phyloP scores from a whole-genome alignment of 352 stramenopile species.

The Pythium phragmitis region DNA sequence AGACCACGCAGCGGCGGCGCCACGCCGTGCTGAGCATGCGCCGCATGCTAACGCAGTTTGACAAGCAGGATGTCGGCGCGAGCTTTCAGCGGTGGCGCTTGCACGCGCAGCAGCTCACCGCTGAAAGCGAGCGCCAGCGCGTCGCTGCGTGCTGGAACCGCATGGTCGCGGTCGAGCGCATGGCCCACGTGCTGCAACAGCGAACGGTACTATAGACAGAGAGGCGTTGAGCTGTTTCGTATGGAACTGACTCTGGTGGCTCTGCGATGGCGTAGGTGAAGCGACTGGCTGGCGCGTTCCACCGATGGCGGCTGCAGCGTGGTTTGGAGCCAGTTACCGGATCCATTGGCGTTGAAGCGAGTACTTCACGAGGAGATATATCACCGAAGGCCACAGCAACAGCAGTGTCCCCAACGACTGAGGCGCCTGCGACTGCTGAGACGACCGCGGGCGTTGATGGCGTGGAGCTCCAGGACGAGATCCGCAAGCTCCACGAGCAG shows the following conservation, averaged over 20 bases:
- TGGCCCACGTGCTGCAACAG: constrained; percentile 44
- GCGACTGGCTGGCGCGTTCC: constrained; percentile 15
- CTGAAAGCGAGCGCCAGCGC: constrained; percentile 42
- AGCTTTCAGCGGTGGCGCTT: constrained; percentile 44
- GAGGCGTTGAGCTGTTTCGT: not conserved
- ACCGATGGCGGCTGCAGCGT: constrained; percentile 12
- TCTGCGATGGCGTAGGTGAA: constrained; percentile 18
- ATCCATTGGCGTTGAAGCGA: not conserved
- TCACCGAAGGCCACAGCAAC: not conserved
- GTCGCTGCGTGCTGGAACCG: constrained; percentile 62
- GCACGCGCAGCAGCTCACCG: constrained; percentile 36
- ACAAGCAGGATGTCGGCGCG: constrained; percentile 30
- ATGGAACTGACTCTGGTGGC: not conserved
- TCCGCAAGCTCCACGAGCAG: constrained; percentile 68
- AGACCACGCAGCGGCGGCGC: constrained; percentile 25
- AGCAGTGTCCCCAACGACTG: not conserved
- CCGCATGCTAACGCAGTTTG: constrained; percentile 36
- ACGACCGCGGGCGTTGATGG: not conserved
- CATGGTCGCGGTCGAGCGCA: constrained; percentile 61
- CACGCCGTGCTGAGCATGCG: constrained; percentile 47
- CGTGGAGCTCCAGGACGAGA: constrained; percentile 56
- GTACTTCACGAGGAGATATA: not conserved
- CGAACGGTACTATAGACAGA: constrained; percentile 28
- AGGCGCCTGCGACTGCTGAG: not conserved
- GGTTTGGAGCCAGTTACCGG: not conserved